Base-by-base conservation (phyloP, 106 monocot species). In the Allium cepa region DNA sequence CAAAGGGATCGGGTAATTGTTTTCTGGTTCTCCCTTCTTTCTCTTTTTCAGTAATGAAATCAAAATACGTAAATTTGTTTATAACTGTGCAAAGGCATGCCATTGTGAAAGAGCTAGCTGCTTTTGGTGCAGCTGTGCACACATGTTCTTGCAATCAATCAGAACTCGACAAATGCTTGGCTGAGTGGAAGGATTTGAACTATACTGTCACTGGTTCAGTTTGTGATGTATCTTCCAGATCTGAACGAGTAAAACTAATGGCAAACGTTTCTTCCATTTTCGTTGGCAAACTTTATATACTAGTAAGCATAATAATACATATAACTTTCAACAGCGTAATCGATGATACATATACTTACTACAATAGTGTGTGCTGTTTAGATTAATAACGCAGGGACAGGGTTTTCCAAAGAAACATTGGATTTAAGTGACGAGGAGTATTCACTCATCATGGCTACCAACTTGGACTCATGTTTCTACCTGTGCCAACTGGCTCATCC, bases 81-180 rank as follows among this genome's bases (percentile, higher is more conserved):
- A 6, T 15, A 17, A 8, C 7, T 59, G 58, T 15, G 9, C 8
- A 7, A 46, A 53, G 67, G 51, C 45, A 46, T 1, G 90, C 90
- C 11, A 84, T 90, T 26, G 87, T 94, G 26, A 87, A 86, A 76
- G 90, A 90, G 72, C 72, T 90, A 63, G 86, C 79, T 26, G 75
- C 60, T 18, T 60, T 86, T 11, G 94, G 94, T 16, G 84, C 87
- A 59, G 55, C 82, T 14, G 87, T 90, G 36, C 36, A 36, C 36
- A 36, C 36, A 36, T 36, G 36, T 36, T 36, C 36, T 1, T 2
- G 36, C 5, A 90, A 87, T 6, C 80, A 84, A 64, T 69, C 9
- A 2, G 82, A 94, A 70, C 84, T 94, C 15, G 52, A 56, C 17
- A 77, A 78, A 48, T 69, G 79, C 69, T 28, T 94, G 57, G 50